Base-by-base conservation (phyloP, 176 grass and related monocot genomes). In the Zea luxurians region DNA sequence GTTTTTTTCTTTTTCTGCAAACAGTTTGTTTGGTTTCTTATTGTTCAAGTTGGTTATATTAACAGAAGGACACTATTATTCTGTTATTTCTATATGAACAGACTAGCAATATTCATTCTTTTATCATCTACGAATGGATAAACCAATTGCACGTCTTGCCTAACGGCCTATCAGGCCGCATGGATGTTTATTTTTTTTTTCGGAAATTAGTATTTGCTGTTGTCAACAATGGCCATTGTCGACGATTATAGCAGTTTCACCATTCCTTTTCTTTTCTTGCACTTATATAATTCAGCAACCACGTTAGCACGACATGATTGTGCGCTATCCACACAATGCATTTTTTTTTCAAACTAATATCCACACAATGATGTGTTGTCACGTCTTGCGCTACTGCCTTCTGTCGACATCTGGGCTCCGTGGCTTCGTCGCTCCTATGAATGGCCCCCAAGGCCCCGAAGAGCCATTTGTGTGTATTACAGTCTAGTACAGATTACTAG, bases 251-350 rank as follows among this genome's bases (percentile, higher is more conserved):
- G 7, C 13, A 4, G 13, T 10, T 38, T 41, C 47, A 4, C 18
- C 47, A 16, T 38, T 66, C 8, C 2, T 49, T 60, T 37, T 64
- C 53, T 4, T 12, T 8, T 35, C 2, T 45, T 48, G 2, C 10
- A 42, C 41, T 42, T 17, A 8, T 13, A 27, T 7, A 47, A 47
- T 69, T 50, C 4, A 66, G 59, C 61, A 17, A 41, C 38, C 68
- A 59, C 5, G 46, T 11, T 17, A 67, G 49, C 27, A 50, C 42
- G 61, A 49, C 20, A 67, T 58, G 69, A 80, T 59, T 55, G 62
- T 43, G 17, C 4, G 4, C 48, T 70, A 16, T 60, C 49, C 71
- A 37, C 48, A 61, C 38, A 50, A 9, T 52, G 61, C 0, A 40
- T 18, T 57, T 18, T 57, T n/a, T 57, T 8, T 57, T 8, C 4